These are phyloP conservation scores for Geotrichum bryndzae DNA, from an alignment of 1,139 yeast species.

Conservation along the genomic window DNA sequence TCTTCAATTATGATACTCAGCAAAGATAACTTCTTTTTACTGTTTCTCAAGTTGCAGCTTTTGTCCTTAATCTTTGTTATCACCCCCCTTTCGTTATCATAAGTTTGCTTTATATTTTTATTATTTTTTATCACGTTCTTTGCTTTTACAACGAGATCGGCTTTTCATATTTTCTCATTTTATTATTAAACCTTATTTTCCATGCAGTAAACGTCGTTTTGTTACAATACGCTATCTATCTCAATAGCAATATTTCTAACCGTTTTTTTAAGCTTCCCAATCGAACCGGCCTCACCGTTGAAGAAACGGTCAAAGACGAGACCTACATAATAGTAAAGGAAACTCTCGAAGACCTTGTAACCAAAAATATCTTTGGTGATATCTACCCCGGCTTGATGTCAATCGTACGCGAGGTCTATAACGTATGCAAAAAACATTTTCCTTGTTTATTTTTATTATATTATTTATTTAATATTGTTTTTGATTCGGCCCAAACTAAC, in stretches of 20 bases:
- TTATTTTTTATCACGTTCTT: not conserved
- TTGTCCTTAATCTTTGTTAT: no score
- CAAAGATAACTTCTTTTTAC: no score
- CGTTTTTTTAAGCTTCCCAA: constrained; percentile 25
- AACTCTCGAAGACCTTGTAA: constrained; percentile 12
- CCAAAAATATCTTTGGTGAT: constrained; percentile 11
- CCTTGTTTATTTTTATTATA: not conserved
- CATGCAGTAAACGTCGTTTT: not conserved
- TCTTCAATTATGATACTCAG: not conserved
- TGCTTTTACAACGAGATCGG: not conserved
- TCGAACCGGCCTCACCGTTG: constrained; percentile 25
- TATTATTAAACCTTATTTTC: not conserved
- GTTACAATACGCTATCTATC: no score
- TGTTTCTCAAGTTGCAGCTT: no score
- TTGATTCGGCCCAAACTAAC: not conserved
- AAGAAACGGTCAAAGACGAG: constrained; percentile 26
- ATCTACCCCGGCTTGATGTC: constrained; percentile 14
- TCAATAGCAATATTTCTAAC: not conserved
- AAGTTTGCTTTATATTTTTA: not conserved
- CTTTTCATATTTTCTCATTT: no score
- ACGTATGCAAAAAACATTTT: constrained; percentile 6
- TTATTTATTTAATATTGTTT: not conserved
- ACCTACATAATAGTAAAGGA: constrained; percentile 10
- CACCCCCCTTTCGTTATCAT: no score
- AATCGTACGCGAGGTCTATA: constrained; percentile 10